These are phyloP conservation scores for Emericellopsis terricola DNA, from an alignment of 495 filamentous ascomycete genomes.

Conservation along the genomic window DNA sequence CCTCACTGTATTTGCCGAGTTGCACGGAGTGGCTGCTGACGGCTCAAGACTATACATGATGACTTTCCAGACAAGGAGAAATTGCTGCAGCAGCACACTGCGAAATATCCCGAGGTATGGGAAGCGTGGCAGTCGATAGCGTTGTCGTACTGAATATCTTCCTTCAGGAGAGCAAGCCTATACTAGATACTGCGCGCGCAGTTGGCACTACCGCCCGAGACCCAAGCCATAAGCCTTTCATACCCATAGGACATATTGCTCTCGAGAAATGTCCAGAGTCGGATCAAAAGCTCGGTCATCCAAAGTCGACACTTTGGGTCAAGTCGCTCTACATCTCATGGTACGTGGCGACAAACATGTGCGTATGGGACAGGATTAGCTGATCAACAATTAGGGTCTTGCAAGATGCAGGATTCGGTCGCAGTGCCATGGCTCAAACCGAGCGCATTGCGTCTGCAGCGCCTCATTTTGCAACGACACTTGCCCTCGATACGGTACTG, in stretches of 20 bases:
- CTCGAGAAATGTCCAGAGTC: slow-evolving; percentile 12
- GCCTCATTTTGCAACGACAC: slow-evolving; percentile 14
- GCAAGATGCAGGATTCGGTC: slow-evolving; percentile 17
- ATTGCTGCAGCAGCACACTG: slow-evolving; percentile 9
- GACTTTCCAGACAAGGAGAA: slow-evolving; percentile 8
- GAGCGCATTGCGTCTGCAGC: slow-evolving; percentile 13
- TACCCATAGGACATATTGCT: slow-evolving; percentile 23
- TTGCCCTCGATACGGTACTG: slow-evolving; percentile 16
- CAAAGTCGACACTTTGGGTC: slow-evolving; percentile 12
- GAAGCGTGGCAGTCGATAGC: not conserved
- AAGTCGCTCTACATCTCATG: slow-evolving; percentile 20
- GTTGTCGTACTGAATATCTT: not conserved
- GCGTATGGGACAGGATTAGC: not conserved
- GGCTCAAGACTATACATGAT: slow-evolving; percentile 9
- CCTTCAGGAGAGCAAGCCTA: slow-evolving; percentile 8
- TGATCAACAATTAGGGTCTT: slow-evolving; percentile 5
- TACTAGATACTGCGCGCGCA: slow-evolving; percentile 14
- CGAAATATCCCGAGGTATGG: slow-evolving; percentile 10
- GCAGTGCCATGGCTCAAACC: slow-evolving; percentile 17
- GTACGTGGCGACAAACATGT: not conserved
- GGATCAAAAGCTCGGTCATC: slow-evolving; percentile 9
- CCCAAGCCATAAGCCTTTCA: slow-evolving; percentile 11
- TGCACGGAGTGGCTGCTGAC: not conserved
- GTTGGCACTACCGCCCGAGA: slow-evolving; percentile 11
- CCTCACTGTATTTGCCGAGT: not conserved